phyloP scores from a whole-genome alignment of 441 rosid genomes.

The Populus hybrid region DNA sequence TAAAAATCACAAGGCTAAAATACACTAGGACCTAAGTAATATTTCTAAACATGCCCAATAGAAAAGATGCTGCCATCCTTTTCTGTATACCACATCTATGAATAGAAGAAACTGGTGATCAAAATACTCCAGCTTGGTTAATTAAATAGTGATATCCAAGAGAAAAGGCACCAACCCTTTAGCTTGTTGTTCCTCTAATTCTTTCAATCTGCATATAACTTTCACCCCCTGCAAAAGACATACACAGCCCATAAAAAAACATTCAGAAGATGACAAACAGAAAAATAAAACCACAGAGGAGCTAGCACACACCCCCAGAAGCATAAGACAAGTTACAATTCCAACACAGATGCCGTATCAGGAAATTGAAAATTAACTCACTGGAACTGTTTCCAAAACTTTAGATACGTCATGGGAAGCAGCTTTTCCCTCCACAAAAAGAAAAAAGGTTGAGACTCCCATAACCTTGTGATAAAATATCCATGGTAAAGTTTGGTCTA shows the following conservation, averaged over 20 bases:
- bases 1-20: not conserved
- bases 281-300: not conserved
- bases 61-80: not conserved
- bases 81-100: not conserved
- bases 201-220: slow-evolving; percentile 77
- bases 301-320: not conserved
- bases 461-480: slow-evolving; percentile 78
- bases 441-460: slow-evolving; percentile 77
- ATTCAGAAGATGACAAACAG: not conserved
- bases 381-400: slow-evolving; percentile 67
- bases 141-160: not conserved
- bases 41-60: not conserved
- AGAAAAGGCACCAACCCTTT: slow-evolving; percentile 45
- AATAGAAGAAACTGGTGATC: not conserved
- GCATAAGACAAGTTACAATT: not conserved
- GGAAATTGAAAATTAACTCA: slow-evolving; percentile 26
- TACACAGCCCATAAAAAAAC: slow-evolving; percentile 9
- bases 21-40: not conserved
- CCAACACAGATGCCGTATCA: not conserved
- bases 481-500: slow-evolving; percentile 88
- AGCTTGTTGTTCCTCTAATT: slow-evolving; percentile 81
- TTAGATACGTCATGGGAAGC: slow-evolving; percentile 62
- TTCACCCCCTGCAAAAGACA: slow-evolving; percentile 61
- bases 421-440: slow-evolving; percentile 93
- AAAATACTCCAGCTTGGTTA: not conserved